Percentiles rank a stretch among this genome's conserved stretches.
phyloP scores from a whole-genome alignment of 2,329 filamentous ascomycete species.

The Aotearoamyces nothofagi region DNA sequence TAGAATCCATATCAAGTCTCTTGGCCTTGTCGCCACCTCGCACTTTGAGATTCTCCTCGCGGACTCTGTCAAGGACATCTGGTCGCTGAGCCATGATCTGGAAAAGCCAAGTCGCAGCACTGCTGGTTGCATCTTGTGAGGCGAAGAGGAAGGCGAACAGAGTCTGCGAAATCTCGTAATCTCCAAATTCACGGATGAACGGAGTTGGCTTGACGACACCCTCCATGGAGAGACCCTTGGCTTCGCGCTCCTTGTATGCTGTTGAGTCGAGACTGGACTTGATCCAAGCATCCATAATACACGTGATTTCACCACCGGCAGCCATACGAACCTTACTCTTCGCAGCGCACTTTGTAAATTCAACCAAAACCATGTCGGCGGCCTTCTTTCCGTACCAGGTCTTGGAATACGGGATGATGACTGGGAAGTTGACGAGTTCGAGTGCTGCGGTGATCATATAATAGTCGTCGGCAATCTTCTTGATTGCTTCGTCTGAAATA shows the following conservation, averaged over 20 bases:
- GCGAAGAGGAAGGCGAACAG: conserved; percentile 95
- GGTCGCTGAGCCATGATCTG: conserved; percentile 87
- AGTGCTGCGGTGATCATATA: conserved; percentile 91
- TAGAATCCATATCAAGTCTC: conserved; percentile 63
- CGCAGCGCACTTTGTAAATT: conserved; percentile 82
- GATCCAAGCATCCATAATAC: conserved; percentile 94
- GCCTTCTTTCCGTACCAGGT: conserved; percentile 97
- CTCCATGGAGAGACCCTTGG: conserved; percentile 52
- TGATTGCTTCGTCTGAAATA: conserved; percentile 76
- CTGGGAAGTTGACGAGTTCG: conserved; percentile 95
- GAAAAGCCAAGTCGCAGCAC: conserved; percentile 88
- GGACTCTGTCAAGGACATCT: conserved; percentile 78
- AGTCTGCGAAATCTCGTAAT: conserved; percentile 85
- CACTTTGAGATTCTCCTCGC: conserved; percentile 72
- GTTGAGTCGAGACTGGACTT: conserved; percentile 76
- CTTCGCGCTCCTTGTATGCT: conserved; percentile 64
- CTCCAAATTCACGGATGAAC: conserved; percentile 71
- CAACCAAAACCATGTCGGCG: conserved; percentile 76
- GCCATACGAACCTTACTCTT: conserved; percentile 90
- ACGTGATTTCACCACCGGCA: conserved; percentile 70
- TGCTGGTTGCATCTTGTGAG: conserved; percentile 92
- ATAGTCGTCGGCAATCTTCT: conserved; percentile 93
- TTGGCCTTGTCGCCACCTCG: conserved; percentile 62
- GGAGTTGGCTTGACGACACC: conserved; percentile 67
- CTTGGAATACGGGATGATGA: conserved; percentile 89